Base-by-base conservation (phyloP, 2,329 filamentous ascomycete species). In the Colletotrichum plurivorum region DNA sequence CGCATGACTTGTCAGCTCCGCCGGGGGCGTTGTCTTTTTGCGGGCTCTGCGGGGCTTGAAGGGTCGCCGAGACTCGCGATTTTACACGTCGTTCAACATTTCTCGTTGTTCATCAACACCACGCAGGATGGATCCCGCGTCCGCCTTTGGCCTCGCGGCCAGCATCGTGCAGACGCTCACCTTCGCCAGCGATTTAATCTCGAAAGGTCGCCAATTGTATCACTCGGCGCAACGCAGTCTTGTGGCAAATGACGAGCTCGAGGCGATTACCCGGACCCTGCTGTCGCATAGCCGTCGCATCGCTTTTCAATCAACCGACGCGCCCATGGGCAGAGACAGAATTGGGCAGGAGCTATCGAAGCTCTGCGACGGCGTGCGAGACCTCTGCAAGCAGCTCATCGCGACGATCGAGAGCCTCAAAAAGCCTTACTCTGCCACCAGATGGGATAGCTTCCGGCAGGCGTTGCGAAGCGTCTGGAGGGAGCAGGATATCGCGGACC, bases 111-210 rank as follows among this genome's bases (percentile, higher is more conserved):
- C 31, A 10, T 43, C 13, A 43, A 13, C 41, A n/a, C 13, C 13
- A 43, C 16, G 16, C 45, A 18, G 9, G 18, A 59, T 59, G 56
- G 41, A 59, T 46, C 56, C 56, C 10, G 41, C 45, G n/a, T 59
- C 56, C 9, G 56, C 56, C 22, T 59, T 59, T 13, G 41, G 41
- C 8, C 41, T 59, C 16, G 41, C 56, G 18, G 41, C 56, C 15
- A 49, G 41, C n/a, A 49, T 59, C 41, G 56, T 59, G 5, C 56
- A 59, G 15, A 27, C 45, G 4, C 18, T 49, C 41, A 39, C 22
- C 8, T 54, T 54, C 25, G 25, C 51, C 22, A 15, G 25, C 51
- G 25, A 54, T 13, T 8, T 54, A 15, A 39, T 54, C 25, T 54
- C 25, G 6, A 54, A 54, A 22, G 25, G 51, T 18, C 12, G 31